Evolutionary conservation across 2,329 filamentous ascomycete genomes (phyloP), one percentile per base, ranked within the genome.

Genomic region (Aphanocladium album): DNA sequence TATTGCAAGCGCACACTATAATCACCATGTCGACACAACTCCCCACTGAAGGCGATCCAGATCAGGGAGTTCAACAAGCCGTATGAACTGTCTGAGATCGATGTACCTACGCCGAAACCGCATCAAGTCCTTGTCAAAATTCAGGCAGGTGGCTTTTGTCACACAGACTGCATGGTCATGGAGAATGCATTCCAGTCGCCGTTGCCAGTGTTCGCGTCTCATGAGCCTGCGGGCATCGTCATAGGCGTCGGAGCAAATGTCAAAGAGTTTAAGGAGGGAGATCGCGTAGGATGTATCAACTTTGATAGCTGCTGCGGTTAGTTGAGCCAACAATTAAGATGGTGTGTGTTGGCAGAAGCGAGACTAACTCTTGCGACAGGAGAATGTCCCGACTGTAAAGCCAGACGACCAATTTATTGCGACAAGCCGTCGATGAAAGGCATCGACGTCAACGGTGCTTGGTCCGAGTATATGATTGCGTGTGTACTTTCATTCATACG

Each of bases 391-490:
- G 63, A 62, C 35, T 62, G 61, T 55, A 61, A 60, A n/a, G 45
- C 55, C 2, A 59, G 56, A 3, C 23, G 30, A 16, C 55, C 47
- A 11, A 62, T 64, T 5, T 63, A 63, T 52, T 63, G 63, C 33
- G 63, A 64, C 33, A 53, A 56, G 2, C 53, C 60, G 2, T 45
- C 43, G 7, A 64, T 64, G 53, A 62, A 64, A 37, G 62, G 59
- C 3, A 49, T 62, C 30, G 60, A 25, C 5, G 41, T 60, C 9
- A 56, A 63, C 45, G 61, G 62, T 2, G 61, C 58, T 7, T 63
- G 60, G 62, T 60, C 54, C 5, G 57, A 63, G 7, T 61, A 63
- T 21, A 64, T 62, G 57, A 60, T 62, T n/a, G 57, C 63, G 63
- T 62, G 27, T 35, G 60, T 51, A 19, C 1, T 2, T 17, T 4